A percentile compares a stretch with the other conserved stretches of the same genome.
phyloP scores from a whole-genome alignment of 2,329 filamentous ascomycete species.

The Zasmidium angulare region DNA sequence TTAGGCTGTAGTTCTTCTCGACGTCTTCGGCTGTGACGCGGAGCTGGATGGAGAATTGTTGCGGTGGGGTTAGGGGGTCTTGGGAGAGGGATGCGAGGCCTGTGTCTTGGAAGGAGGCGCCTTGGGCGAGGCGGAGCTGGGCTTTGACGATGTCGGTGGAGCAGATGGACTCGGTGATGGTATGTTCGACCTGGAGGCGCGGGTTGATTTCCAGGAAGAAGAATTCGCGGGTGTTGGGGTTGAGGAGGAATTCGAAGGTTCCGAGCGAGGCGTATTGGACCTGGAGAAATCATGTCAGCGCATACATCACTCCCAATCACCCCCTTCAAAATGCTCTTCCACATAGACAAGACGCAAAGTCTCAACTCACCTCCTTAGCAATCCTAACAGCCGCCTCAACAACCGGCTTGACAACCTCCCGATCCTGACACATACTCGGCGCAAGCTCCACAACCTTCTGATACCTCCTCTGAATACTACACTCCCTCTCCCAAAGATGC shows the following conservation, averaged over 20 bases:
- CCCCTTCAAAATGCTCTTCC: no score
- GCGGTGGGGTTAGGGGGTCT: constrained; percentile 39
- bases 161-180: constrained; percentile 58
- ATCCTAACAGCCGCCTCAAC: constrained; percentile 57
- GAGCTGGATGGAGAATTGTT: constrained; percentile 54
- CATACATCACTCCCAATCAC: no score
- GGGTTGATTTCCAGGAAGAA: constrained; percentile 64
- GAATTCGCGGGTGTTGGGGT: constrained; percentile 48
- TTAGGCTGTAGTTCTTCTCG: constrained; percentile 54
- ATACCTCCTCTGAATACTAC: constrained; percentile 60
- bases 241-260: constrained; percentile 65
- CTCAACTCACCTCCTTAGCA: constrained; percentile 44
- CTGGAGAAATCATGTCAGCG: constrained; percentile 26
- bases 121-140: constrained; percentile 57
- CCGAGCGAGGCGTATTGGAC: constrained; percentile 60
- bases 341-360: background rate
- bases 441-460: constrained; percentile 63
- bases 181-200: constrained; percentile 62
- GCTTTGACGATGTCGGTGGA: constrained; percentile 55
- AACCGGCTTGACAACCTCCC: constrained; percentile 48
- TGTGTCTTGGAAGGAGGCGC: constrained; percentile 39
- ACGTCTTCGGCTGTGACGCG: constrained; percentile 60
- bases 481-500: constrained; percentile 62
- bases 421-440: constrained; percentile 51
- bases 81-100: constrained; percentile 28